Base-by-base conservation (phyloP, 768 basidiomycete species). In the Phlebiopsis gigantea region DNA sequence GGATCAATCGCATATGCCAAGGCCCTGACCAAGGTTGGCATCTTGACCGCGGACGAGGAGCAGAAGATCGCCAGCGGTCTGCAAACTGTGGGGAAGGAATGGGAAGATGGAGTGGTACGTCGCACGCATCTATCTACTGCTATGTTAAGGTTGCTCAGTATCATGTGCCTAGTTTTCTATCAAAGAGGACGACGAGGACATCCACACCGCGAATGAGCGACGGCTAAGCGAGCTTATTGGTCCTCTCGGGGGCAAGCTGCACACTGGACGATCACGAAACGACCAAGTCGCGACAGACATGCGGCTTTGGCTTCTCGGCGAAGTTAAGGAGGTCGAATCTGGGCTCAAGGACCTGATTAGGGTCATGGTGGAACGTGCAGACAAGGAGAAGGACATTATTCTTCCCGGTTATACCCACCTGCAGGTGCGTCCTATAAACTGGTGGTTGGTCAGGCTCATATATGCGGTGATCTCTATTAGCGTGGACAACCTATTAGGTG, bases 231-330 rank as follows among this genome's bases (percentile, higher is more conserved):
- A 99, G 73, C 73, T 99, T 53, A 92, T 98, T 53, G 97, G 97
- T 0, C 77, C 90, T 14, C 81, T 93, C 15, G 94, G 92, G 5
- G 97, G 97, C 2, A 99, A 98, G 72, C 78, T 99, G 43, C 97
- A 99, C 68, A 99, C 97, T 0, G 97, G 97, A 26, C 84, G 97
- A 58, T 96, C 93, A 50, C 82, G 97, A 53, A 99, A 99, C 71
- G 97, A 99, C 69, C 97, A 99, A 70, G 96, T 98, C 59, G 94
- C 96, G 3, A 99, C 97, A 1, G 97, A 99, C 68, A 90, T 98
- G 89, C 87, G 97, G 28, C 72, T 99, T 12, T 99, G 97, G 97
- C 80, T 99, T 19, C 77, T 97, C 21, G 83, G 87, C 45, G 82
- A 96, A 66, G 85, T 88, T 19, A 69, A 72, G 31, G 80, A 81